Evolutionary conservation across 1,284 basidiomycete genomes (phyloP), one percentile per base, ranked within the genome.

Genomic region (Termitomyces sp.): DNA sequence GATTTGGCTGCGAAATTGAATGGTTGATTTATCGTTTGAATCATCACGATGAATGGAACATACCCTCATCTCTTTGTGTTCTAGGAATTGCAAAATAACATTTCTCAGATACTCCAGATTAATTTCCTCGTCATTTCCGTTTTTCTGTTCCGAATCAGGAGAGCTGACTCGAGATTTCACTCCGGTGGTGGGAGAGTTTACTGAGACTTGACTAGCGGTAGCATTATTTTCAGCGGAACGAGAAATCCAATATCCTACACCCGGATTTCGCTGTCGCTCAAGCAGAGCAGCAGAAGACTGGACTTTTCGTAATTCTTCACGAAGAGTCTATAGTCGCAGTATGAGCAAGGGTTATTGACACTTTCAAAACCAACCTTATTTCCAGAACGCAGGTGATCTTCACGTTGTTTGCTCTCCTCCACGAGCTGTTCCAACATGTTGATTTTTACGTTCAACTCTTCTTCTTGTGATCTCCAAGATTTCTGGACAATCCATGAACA

Each of bases 81-180:
- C 72, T 30, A 75, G 62, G 74, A 98, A 98, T 68, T 97, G 94
- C 42, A 98, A 68, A 51, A 97, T 92, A 33, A 97, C 90, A 70
- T 97, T 98, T 57, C 94, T 80, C 36, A 98, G 73, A 71, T 98
- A 98, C 72, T 98, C 94, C n/a, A 95, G 76, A 66, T 95, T 98
- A 56, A 98, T 81, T 58, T 95, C 93, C 64, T 95, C 93, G 26
- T 93, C 90, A n/a, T 80, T 78, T 46, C 74, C 73, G 36, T 52
- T 59, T 6, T 63, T 63, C 3, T 66, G 54, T 19, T 75, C 66
- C 5, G 74, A 67, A n/a, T 73, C 64, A 24, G 81, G 78, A 4
- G 80, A 74, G 3, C 65, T 65, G 28, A 69, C 66, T 28, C 70
- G 70, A 19, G 75, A 70, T 57, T 74, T 68, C 0, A 71, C 60